Conservation (phyloP, 2,329 filamentous ascomycete genomes). For the Domatiomyces globalis region DNA sequence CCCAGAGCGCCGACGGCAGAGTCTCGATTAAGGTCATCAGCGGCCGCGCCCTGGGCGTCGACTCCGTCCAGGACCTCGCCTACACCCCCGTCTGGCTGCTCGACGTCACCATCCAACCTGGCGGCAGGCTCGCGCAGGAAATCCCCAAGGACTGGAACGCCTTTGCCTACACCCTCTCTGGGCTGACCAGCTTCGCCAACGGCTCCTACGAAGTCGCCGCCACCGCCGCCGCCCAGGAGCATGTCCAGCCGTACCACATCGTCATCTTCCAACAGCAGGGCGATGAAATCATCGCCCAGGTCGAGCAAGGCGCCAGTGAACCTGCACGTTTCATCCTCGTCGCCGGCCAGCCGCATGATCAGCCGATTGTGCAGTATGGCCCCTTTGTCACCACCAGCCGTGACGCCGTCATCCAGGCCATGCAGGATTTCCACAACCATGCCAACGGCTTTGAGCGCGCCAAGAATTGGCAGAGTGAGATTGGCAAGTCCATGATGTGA, state of each 20-base stretch:
- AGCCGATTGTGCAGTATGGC: conserved; percentile 69
- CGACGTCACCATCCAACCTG: conserved; percentile 66
- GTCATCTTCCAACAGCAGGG: conserved; percentile 74
- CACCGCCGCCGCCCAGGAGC: conserved; percentile 26
- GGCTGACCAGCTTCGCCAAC: conserved; percentile 45
- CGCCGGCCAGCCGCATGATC: conserved; percentile 65
- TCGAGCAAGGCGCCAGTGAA: conserved; percentile 50
- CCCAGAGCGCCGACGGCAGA: conserved; percentile 54
- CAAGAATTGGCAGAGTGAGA: conserved; percentile 67
- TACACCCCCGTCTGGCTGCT: conserved; percentile 97
- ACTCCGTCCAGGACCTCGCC: conserved; percentile 76
- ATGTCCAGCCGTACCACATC: conserved; percentile 63
- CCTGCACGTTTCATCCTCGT: conserved; percentile 47
- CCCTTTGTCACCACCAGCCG: conserved; percentile 66
- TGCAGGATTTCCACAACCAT: conserved; percentile 59
- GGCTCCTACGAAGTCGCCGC: conserved; percentile 14
- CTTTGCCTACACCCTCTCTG: conserved; percentile 75
- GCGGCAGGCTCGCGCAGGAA: conserved; percentile 60
- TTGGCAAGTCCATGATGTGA: conserved; percentile 57
- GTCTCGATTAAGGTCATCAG: conserved; percentile 83
- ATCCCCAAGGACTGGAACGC: conserved; percentile 75
- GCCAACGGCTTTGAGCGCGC: conserved; percentile 70
- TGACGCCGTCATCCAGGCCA: conserved; percentile 60
- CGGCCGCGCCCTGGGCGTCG: conserved; percentile 67
- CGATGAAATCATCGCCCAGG: conserved; percentile 58